phyloP scores from a whole-genome alignment of 78 protist species.

The Chrysochromulina parva region DNA sequence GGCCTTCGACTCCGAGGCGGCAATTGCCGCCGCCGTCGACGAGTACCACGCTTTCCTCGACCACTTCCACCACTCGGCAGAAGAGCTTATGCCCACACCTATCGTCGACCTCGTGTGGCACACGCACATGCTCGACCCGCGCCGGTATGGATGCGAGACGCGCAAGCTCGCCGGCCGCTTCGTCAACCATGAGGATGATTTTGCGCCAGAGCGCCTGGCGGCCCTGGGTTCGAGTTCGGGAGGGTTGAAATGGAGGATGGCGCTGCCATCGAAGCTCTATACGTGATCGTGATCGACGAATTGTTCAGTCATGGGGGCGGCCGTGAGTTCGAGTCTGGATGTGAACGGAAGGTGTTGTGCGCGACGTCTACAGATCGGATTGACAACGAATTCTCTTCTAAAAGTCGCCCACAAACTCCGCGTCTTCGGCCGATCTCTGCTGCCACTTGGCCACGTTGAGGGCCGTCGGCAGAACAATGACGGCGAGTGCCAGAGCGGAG shows the following conservation, averaged over 20 bases:
- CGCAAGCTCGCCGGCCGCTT: too few species aligned
- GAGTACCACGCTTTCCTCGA: background rate
- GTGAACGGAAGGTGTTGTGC: too few species aligned
- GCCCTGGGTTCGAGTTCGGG: too few species aligned
- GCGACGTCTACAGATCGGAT: background rate
- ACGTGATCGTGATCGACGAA: too few species aligned
- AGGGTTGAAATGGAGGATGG: too few species aligned
- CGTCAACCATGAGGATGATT: too few species aligned
- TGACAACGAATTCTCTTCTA: background rate
- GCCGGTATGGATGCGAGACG: too few species aligned
- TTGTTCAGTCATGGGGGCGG: too few species aligned
- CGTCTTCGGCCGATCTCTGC: background rate
- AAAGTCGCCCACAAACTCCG: background rate
- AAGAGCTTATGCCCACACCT: background rate
- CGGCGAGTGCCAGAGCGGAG: background rate
- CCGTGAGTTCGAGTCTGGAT: too few species aligned
- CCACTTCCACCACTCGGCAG: background rate
- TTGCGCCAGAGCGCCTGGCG: too few species aligned
- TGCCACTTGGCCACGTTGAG: background rate
- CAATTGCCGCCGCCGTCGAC: background rate
- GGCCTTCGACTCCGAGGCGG: background rate
- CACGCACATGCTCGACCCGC: conserved; percentile 14
- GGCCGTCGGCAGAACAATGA: background rate
- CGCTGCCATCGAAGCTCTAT: too few species aligned
- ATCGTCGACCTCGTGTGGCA: background rate